phyloP scores from a whole-genome alignment of 164 flowering plant species.

The Dillenia suffruticosa region DNA sequence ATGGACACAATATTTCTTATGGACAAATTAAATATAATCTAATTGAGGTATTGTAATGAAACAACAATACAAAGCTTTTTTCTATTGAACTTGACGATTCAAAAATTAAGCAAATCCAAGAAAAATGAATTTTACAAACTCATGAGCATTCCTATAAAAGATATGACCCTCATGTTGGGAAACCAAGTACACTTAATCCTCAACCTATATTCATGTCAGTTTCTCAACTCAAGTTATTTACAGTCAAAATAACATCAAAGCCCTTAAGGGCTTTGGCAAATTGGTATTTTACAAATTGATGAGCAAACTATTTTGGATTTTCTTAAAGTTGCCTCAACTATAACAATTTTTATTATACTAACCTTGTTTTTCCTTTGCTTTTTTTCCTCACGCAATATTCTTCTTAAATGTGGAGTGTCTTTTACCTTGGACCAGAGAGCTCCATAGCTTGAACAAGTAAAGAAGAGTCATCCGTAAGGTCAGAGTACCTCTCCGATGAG shows the following conservation, averaged over 20 bases:
- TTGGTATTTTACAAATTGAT: slow-evolving; percentile 18
- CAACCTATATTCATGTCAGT: slow-evolving; percentile 7
- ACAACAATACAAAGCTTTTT: not conserved
- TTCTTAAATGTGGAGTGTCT: not conserved
- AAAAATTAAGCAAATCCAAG: not conserved
- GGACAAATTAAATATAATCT: too few relatives aligned
- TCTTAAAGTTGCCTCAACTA: not conserved
- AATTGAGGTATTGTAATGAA: not conserved
- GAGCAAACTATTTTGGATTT: not conserved
- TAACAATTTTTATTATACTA: slow-evolving; percentile 2
- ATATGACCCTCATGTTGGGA: not conserved
- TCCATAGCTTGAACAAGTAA: slow-evolving; percentile 76
- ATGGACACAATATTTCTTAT: too few relatives aligned
- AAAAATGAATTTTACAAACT: slow-evolving; percentile 3
- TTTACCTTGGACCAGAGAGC: slow-evolving; percentile 75
- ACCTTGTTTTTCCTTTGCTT: not conserved
- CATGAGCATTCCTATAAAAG: slow-evolving; percentile 1
- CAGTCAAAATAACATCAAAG: slow-evolving; percentile 16
- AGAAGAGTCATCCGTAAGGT: slow-evolving; percentile 74
- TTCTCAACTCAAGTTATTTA: slow-evolving; percentile 15
- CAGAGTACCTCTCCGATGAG: slow-evolving; percentile 71
- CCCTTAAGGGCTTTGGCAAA: slow-evolving; percentile 15
- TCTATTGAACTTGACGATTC: not conserved
- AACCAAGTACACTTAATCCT: not conserved
- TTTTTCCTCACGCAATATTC: not conserved